These are phyloP conservation scores for Eimeria falciformis DNA, from an alignment of 169 alveolate species.

Conservation along the genomic window DNA sequence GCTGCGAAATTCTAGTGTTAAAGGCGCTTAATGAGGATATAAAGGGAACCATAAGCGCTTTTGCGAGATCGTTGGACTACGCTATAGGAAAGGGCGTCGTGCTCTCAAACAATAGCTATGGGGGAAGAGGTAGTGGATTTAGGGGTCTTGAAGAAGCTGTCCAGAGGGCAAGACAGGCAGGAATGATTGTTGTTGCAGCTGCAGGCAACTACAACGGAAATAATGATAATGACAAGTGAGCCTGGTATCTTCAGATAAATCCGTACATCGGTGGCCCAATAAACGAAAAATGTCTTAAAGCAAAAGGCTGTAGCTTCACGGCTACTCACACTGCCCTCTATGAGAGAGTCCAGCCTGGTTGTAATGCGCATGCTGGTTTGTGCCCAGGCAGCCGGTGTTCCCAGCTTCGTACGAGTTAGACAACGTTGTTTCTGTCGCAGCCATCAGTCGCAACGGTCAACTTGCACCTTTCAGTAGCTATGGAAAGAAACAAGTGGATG, in stretches of 20 bases:
- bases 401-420: constrained; percentile 78
- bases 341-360: neutral
- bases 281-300: too few relatives aligned
- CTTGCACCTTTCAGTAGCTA: constrained; percentile 78
- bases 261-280: too few relatives aligned
- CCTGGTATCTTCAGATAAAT: neutral
- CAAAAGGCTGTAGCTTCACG: too few relatives aligned
- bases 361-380: neutral
- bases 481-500: constrained; percentile 77
- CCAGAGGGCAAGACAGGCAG: constrained; percentile 77
- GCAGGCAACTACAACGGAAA: constrained; percentile 81
- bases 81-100: constrained; percentile 84
- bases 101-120: constrained; percentile 85
- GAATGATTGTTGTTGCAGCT: constrained; percentile 81
- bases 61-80: constrained; percentile 84
- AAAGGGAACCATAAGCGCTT: constrained; percentile 83
- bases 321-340: neutral
- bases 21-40: constrained; percentile 83
- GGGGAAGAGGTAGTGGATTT: constrained; percentile 82
- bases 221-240: constrained; percentile 79
- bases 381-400: constrained; percentile 76
- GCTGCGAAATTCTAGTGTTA: constrained; percentile 82
- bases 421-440: constrained; percentile 78
- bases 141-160: constrained; percentile 80
- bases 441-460: constrained; percentile 74